Evolutionary conservation across 768 basidiomycete species (phyloP).

Genomic region (Calvatia gigantea): DNA sequence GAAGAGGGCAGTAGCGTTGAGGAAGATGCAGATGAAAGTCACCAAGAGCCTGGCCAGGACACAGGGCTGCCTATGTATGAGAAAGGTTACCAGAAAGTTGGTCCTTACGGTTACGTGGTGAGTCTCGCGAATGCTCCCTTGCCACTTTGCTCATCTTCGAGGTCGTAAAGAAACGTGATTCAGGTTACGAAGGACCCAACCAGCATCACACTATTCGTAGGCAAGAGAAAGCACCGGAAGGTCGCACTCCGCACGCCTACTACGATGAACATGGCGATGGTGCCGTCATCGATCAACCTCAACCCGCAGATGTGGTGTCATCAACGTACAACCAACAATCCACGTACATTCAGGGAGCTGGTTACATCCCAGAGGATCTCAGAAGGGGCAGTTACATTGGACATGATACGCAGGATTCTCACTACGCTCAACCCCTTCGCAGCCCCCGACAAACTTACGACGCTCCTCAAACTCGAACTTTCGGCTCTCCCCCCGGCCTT

Average conservation of each 20-base stretch:
- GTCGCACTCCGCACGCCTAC: neutral
- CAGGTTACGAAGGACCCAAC: neutral
- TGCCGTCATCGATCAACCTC: constrained; percentile 7
- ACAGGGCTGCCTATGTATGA: constrained; percentile 1
- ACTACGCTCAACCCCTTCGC: neutral
- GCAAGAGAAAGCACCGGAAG: constrained; percentile 12
- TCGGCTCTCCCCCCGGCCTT: neutral
- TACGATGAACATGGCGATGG: constrained; percentile 4
- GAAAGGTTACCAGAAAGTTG: neutral
- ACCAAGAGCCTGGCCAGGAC: constrained; percentile 31
- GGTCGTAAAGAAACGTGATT: constrained; percentile 19
- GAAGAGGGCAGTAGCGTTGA: constrained; percentile 40
- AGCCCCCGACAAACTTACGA: neutral
- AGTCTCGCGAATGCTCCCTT: neutral
- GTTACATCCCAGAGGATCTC: neutral
- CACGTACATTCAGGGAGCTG: neutral
- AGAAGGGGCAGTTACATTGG: neutral
- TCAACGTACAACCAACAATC: neutral
- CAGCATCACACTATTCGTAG: constrained; percentile 4
- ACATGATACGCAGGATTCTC: neutral
- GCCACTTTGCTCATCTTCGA: neutral
- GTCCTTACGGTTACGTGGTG: constrained; percentile 8
- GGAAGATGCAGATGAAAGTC: constrained; percentile 32
- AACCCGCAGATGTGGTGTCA: neutral
- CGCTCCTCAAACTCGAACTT: neutral